phyloP scores from a whole-genome alignment of 495 filamentous ascomycete species.

The Lasiosphaeriaceae sp. region DNA sequence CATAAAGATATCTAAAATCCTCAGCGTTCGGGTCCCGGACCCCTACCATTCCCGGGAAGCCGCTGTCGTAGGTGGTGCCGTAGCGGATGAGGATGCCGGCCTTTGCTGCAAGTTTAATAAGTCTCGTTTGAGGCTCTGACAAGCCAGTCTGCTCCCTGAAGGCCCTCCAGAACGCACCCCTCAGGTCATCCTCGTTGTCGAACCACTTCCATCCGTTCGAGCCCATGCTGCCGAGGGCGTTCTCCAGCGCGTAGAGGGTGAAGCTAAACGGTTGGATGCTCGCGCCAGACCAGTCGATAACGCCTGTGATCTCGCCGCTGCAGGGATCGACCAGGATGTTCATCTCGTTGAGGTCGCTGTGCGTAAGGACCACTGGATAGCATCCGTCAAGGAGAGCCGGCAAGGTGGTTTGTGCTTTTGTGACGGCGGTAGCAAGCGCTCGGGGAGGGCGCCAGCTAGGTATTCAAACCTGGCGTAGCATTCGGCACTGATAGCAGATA shows the following conservation, averaged over 20 bases:
- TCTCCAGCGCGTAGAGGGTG: slow-evolving; percentile 39
- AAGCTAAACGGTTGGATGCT: slow-evolving; percentile 43
- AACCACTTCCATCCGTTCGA: slow-evolving; percentile 7
- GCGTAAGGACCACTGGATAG: slow-evolving; percentile 42
- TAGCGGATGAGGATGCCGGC: no score
- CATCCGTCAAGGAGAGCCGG: no score
- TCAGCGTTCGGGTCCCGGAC: no score
- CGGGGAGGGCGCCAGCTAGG: no score
- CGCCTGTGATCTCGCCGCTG: slow-evolving; percentile 39
- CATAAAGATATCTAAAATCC: no score
- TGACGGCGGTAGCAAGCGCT: no score
- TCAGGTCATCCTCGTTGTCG: slow-evolving; percentile 4
- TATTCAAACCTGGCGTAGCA: no score
- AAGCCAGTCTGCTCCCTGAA: slow-evolving; percentile 7
- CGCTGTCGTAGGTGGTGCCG: no score
- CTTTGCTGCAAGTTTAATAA: no score
- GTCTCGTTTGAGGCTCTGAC: no score
- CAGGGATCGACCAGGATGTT: slow-evolving; percentile 39
- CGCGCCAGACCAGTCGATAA: slow-evolving; percentile 46
- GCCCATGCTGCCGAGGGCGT: slow-evolving; percentile 30
- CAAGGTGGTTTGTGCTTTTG: neutral
- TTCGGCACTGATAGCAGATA: no score
- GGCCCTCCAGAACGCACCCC: slow-evolving; percentile 5
- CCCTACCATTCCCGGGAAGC: no score
- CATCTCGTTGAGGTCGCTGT: slow-evolving; percentile 43